Conservation (phyloP, 2,329 filamentous ascomycete genomes). For the Gnomoniopsis smithogilvyi region DNA sequence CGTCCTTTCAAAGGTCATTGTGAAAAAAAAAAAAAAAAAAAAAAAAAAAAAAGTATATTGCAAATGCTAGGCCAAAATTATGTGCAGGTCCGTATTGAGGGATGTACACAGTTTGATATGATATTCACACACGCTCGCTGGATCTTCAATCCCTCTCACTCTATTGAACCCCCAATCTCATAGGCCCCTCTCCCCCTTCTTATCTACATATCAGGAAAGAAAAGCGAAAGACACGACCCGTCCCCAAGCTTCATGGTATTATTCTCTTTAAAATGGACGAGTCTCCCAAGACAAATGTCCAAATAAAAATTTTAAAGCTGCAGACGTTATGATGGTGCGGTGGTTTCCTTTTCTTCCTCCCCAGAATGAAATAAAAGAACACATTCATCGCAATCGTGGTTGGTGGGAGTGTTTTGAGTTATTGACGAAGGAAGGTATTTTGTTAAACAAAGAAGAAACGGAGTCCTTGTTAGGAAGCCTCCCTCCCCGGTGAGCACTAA, state of each 20-base stretch:
- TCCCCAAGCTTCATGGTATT: constrained; percentile 10
- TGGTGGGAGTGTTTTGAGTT: neutral
- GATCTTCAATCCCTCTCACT: neutral
- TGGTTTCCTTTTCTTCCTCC: neutral
- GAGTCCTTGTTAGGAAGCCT: neutral
- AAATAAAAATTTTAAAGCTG: neutral
- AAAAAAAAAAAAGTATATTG: constrained; percentile 17
- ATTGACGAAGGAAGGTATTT: constrained; percentile 11
- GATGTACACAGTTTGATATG: neutral
- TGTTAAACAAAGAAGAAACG: constrained; percentile 17
- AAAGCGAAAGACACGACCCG: neutral
- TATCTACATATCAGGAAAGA: neutral
- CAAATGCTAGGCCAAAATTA: constrained; percentile 19
- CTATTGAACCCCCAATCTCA: neutral
- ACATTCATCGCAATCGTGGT: constrained; percentile 19
- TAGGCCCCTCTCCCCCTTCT: neutral
- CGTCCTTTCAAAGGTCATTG: neutral
- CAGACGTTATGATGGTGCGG: neutral
- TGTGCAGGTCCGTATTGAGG: constrained; percentile 12
- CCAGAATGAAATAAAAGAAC: constrained; percentile 11
- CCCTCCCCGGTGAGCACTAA: neutral
- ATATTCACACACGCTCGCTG: neutral
- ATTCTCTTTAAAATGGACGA: neutral
- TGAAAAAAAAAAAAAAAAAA: too few species aligned
- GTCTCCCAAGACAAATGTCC: neutral